A percentile compares a stretch with the other conserved stretches of the same genome.
Conservation (phyloP, 345 rosid genomes). For the Hypericum androsaemum region DNA sequence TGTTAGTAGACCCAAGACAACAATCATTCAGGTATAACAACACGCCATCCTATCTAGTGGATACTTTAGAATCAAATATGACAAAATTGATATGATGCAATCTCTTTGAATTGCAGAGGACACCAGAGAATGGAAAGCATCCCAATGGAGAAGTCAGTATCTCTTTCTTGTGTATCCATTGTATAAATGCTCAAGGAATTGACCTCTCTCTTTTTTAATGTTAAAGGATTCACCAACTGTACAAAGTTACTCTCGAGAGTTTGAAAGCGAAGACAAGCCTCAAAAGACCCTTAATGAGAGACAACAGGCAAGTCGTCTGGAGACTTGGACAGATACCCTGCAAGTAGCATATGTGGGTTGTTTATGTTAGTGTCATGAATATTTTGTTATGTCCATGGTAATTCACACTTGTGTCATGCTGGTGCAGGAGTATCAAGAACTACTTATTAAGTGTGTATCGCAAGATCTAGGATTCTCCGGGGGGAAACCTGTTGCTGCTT, state of each 20-base stretch:
- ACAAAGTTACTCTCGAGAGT: not conserved
- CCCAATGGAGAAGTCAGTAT: conserved; percentile 1
- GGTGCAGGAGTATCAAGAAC: conserved; percentile 6
- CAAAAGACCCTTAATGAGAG: conserved; percentile 7
- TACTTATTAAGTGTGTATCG: conserved; percentile 3
- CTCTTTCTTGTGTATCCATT: not conserved
- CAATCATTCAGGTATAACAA: conserved; percentile 5
- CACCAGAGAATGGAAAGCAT: conserved; percentile 9
- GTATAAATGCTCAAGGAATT: not conserved
- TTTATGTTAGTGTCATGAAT: not conserved
- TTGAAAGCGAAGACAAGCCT: conserved; percentile 8
- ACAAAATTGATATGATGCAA: not conserved
- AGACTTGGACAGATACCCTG: not conserved
- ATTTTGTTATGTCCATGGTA: not conserved
- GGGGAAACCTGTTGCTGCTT: conserved; percentile 9
- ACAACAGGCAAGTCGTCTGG: not conserved
- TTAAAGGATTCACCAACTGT: conserved; percentile 1
- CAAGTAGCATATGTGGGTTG: not conserved
- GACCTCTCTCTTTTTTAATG: not conserved
- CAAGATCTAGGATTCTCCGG: conserved; percentile 9
- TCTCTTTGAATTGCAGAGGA: conserved; percentile 2
- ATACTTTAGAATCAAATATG: not conserved
- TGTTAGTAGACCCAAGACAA: conserved; percentile 4
- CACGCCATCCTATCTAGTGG: not conserved
- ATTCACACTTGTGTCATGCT: not conserved